Conservation (phyloP, 768 basidiomycete genomes). For the Russula dissimulans region DNA sequence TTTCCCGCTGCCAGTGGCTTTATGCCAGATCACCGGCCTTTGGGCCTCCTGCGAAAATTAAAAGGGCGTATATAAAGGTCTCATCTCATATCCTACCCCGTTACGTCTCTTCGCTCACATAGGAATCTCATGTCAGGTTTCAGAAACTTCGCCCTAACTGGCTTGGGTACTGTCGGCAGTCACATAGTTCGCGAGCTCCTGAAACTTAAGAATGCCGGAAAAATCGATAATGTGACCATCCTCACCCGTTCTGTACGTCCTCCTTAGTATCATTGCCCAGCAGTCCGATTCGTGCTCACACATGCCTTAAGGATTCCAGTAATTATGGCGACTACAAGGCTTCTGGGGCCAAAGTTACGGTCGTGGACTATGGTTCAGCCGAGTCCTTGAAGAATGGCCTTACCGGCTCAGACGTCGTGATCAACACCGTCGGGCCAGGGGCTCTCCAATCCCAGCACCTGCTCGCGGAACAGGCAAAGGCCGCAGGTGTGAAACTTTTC, state of each 20-base stretch:
- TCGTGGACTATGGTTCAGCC: constrained; percentile 14
- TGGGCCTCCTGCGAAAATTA: too few species aligned
- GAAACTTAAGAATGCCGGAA: not conserved
- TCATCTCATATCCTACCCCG: not conserved
- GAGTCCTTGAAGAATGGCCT: constrained; percentile 6
- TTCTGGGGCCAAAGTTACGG: constrained; percentile 3
- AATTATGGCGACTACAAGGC: not conserved
- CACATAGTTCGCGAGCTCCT: not conserved
- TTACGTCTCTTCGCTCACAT: not conserved
- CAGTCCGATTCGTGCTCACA: not conserved
- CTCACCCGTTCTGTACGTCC: constrained; percentile 4
- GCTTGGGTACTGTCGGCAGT: not conserved
- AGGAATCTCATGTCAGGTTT: not conserved
- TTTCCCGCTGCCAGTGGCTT: too few species aligned
- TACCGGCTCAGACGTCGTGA: constrained; percentile 9
- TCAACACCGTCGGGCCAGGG: not conserved
- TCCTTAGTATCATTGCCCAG: not conserved
- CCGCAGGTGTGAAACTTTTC: constrained; percentile 24
- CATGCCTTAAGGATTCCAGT: not conserved
- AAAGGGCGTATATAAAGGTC: not conserved
- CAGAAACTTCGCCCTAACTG: constrained; percentile 1
- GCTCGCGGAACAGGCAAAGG: constrained; percentile 26
- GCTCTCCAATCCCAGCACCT: constrained; percentile 20
- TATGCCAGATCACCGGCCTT: too few species aligned
- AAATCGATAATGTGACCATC: constrained; percentile 4